Evolutionary conservation across 2,329 filamentous ascomycete species (phyloP), one percentile per base, ranked within the genome.

Genomic region (Apiospora malaysiana): DNA sequence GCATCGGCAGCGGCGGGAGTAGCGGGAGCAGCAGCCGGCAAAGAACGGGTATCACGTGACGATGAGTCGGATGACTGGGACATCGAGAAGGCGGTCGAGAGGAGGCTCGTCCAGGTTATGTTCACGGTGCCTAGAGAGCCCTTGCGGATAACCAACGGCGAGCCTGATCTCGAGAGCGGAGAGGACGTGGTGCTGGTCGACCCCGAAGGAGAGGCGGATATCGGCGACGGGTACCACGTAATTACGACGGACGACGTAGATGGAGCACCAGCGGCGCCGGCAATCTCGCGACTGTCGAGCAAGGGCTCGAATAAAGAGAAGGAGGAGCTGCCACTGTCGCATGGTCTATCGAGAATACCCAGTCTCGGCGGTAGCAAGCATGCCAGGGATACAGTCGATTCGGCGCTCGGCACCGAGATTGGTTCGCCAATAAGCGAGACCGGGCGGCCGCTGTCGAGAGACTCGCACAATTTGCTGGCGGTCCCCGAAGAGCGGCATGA

Each of bases 41-140:
- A 49, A 51, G 63, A 37, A 68, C 66, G 37, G 23, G 56, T 56
- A 16, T 37, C 14, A 27, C 25, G 59, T 43, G 56, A 79, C 81
- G 83, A 84, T 43, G 90, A 92, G 70, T 91, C 89, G 45, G 86
- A 87, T 59, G 92, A 94, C 70, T 93, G 92, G 92, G 93, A 94
- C 75, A 89, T 95, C 49, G 93, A 95, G 79, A 85, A 87, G 70
- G 92, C 92, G 2, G 88, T 92, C 1, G 91, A 94, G 82, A 88
- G 88, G 71, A 83, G 92, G 27, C 85, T 93, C 10, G 92, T 95
- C 72, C 93, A 95, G 80, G 89, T 94, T 78, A 96, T 97, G 89
- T 98, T 97, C 81, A 98, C 95, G 0, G 94, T 98, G 72, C 95
- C 96, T 2, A 94, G 92, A 80, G 92, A 95, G 81, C 90, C 90